phyloP scores from a whole-genome alignment of 768 basidiomycete genomes.

The Zangia roseola region DNA sequence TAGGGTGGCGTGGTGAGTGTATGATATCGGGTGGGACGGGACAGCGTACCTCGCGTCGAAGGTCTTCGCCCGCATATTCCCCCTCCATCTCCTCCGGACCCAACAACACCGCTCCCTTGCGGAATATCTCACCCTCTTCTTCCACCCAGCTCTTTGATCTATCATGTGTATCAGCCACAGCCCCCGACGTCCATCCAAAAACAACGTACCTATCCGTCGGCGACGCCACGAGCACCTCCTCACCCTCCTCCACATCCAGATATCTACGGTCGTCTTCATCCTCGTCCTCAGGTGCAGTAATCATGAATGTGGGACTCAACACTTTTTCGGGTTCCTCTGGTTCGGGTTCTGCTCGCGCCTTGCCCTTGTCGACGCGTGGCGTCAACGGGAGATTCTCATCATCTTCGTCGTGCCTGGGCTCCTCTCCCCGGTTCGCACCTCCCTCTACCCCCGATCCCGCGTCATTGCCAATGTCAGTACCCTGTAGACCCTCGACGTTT shows the following conservation, averaged over 20 bases:
- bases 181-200: neutral
- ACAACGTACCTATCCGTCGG: slow-evolving; percentile 48
- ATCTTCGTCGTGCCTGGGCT: slow-evolving; percentile 27
- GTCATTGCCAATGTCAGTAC: slow-evolving; percentile 23
- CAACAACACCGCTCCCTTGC: slow-evolving; percentile 80
- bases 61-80: slow-evolving; percentile 85
- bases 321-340: slow-evolving; percentile 69
- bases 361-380: slow-evolving; percentile 76
- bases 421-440: neutral
- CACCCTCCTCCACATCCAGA: slow-evolving; percentile 38
- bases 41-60: slow-evolving; percentile 67
- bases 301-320: slow-evolving; percentile 62
- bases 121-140: slow-evolving; percentile 96
- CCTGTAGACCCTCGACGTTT: slow-evolving; percentile 30
- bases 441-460: neutral
- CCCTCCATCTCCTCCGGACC: slow-evolving; percentile 87
- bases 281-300: slow-evolving; percentile 53
- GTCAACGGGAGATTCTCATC: slow-evolving; percentile 53
- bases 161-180: neutral
- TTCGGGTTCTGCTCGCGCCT: slow-evolving; percentile 66
- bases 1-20: slow-evolving; percentile 18
- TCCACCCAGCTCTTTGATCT: slow-evolving; percentile 82
- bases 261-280: slow-evolving; percentile 40
- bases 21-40: neutral
- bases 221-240: slow-evolving; percentile 30